A percentile compares a stretch with the other conserved stretches of the same genome.
Conservation (phyloP, 2,329 filamentous ascomycete species). For the Cladosporium sp. region DNA sequence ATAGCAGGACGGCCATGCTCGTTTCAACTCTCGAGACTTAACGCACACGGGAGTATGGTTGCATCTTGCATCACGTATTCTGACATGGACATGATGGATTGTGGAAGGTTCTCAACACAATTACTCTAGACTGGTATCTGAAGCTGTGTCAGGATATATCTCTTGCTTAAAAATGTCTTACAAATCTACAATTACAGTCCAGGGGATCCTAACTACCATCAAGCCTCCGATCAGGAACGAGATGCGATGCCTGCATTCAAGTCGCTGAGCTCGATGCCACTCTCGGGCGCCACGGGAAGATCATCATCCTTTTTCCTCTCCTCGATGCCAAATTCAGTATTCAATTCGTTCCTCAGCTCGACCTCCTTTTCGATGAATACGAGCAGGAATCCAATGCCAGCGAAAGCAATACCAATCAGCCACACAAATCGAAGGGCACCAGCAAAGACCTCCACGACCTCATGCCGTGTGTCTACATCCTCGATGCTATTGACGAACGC, state of each 20-base stretch:
- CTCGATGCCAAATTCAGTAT: constrained; percentile 14
- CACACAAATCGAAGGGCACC: constrained; percentile 9
- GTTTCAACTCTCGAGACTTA: too few species aligned
- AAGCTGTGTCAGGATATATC: too few species aligned
- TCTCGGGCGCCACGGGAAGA: neutral
- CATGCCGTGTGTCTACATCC: neutral
- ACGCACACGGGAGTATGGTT: too few species aligned
- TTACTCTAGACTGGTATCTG: too few species aligned
- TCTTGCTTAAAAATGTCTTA: too few species aligned
- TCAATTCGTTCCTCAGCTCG: constrained; percentile 9
- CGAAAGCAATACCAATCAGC: constrained; percentile 14
- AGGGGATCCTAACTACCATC: too few species aligned
- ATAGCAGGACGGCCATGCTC: too few species aligned
- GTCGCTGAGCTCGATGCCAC: neutral
- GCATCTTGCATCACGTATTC: too few species aligned
- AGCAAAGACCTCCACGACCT: constrained; percentile 9
- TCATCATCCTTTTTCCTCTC: constrained; percentile 8
- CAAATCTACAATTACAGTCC: too few species aligned
- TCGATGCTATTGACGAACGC: constrained; percentile 10
- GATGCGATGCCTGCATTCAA: neutral
- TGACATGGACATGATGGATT: too few species aligned
- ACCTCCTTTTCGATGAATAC: constrained; percentile 15
- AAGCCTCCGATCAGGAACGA: too few species aligned
- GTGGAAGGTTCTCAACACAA: too few species aligned
- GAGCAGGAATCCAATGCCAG: constrained; percentile 10